Conservation (phyloP, 1,284 basidiomycete genomes). For the Neonothopanus nambi region DNA sequence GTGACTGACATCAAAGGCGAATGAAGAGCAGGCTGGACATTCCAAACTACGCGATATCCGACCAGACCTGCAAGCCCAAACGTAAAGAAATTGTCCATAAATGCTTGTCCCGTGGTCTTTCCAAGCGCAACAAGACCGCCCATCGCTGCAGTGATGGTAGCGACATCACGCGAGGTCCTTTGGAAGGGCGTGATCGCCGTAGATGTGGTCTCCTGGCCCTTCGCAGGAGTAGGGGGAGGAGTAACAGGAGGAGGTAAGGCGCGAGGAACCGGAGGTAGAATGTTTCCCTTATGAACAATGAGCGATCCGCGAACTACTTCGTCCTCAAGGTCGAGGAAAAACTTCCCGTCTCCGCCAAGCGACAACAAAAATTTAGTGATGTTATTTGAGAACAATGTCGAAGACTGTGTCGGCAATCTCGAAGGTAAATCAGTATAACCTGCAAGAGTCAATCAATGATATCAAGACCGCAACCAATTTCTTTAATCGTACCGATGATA, state of each 20-base stretch:
- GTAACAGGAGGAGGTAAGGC: slow-evolving; percentile 58
- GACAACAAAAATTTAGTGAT: slow-evolving; percentile 86
- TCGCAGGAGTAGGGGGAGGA: slow-evolving; percentile 49
- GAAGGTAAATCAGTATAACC: slow-evolving; percentile 83
- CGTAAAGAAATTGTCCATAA: slow-evolving; percentile 85
- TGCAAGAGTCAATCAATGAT: slow-evolving; percentile 26
- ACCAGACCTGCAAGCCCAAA: slow-evolving; percentile 82
- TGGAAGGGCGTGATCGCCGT: slow-evolving; percentile 81
- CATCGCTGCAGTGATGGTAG: slow-evolving; percentile 73
- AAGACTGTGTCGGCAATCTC: slow-evolving; percentile 82
- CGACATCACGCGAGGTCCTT: slow-evolving; percentile 72
- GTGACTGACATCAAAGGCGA: slow-evolving; percentile 86
- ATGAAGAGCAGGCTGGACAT: slow-evolving; percentile 81
- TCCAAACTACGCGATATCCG: slow-evolving; percentile 87
- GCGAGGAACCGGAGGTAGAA: slow-evolving; percentile 68
- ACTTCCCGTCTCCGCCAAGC: slow-evolving; percentile 64
- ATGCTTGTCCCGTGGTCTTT: slow-evolving; percentile 73
- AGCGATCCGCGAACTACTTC: slow-evolving; percentile 83
- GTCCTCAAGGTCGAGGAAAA: slow-evolving; percentile 70
- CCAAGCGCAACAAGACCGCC: slow-evolving; percentile 70
- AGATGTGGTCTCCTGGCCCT: slow-evolving; percentile 49
- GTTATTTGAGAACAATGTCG: slow-evolving; percentile 87
- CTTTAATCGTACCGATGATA: slow-evolving; percentile 58
- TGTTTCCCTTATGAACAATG: slow-evolving; percentile 66
- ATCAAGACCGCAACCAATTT: neutral